Percentiles rank a stretch among this genome's conserved stretches.
Conservation (phyloP, 163 green algal species). For the Scenedesmus sp. region DNA sequence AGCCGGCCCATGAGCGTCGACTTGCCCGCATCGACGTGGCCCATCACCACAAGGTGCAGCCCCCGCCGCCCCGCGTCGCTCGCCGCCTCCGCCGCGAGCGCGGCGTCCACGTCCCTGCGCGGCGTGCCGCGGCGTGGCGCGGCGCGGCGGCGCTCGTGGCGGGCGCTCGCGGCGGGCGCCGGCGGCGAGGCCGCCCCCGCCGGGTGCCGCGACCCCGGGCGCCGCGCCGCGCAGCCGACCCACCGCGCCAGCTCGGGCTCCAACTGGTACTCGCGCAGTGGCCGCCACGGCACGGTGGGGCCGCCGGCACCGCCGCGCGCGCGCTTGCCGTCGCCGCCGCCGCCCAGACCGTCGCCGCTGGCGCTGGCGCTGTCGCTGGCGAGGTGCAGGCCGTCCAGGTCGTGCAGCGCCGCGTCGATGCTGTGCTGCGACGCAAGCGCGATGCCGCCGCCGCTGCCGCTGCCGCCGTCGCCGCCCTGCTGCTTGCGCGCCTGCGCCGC, state of each 20-base stretch:
- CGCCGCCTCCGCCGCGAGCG: background rate
- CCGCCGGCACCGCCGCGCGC: background rate
- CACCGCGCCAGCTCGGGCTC: constrained; percentile 67
- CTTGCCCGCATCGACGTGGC: constrained; percentile 97
- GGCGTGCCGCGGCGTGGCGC: too few species aligned
- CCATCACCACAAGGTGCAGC: constrained; percentile 91
- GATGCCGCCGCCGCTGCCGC: background rate
- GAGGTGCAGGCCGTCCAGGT: constrained; percentile 16
- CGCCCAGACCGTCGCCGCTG: background rate
- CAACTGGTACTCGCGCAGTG: constrained; percentile 62
- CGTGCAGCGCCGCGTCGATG: constrained; percentile 36
- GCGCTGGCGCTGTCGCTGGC: constrained; percentile 36
- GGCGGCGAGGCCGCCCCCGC: too few species aligned
- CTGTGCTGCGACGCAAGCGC: background rate
- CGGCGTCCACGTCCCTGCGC: constrained; percentile 17
- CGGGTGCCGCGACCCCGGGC: too few species aligned
- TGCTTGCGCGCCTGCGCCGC: constrained; percentile 20
- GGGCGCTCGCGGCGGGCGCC: too few species aligned
- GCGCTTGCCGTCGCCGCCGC: background rate
- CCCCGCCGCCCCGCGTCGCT: background rate
- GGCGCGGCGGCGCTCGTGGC: too few species aligned
- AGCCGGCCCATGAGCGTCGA: constrained; percentile 94
- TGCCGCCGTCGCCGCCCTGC: constrained; percentile 8
- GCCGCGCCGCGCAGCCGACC: too few species aligned
- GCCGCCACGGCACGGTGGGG: constrained; percentile 25